Base-by-base conservation (phyloP, 495 filamentous ascomycete genomes). In the Neurospora cerealis region DNA sequence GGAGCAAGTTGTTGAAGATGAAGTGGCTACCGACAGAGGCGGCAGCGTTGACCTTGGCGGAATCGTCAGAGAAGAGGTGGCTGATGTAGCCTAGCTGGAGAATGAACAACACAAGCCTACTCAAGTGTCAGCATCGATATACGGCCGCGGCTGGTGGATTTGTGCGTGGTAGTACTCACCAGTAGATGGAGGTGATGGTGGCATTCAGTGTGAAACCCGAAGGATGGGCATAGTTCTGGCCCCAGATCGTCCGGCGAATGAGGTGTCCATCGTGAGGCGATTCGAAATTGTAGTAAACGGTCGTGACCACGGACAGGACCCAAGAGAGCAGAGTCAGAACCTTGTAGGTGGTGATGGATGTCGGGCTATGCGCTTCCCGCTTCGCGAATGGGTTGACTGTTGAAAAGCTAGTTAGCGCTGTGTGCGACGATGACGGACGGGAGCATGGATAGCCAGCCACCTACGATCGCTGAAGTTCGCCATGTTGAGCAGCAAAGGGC, bases 21-120 rank as follows among this genome's bases (percentile, higher is more conserved):
- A 95, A 97, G 83, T 97, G 93, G 74, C 88, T 87, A 73, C 92
- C 93, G 15, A 95, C 90, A 62, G 91, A 88, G 74, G 90, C 91
- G 38, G 94, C 92, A n/a, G 88, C 83, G 46, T 87, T 87, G 73
- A 93, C 89, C 7, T 86, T 77, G 24, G 85, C 85, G 32, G 84
- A 78, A 72, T 91, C 86, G 72, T 85, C 84, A 38, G 87, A 88
- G 87, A 93, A 96, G 70, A 97, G 88, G 75, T 93, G 88, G 79
- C 86, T 89, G 75, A 92, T 82, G 80, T 96, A 97, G 76, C 85
- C 89, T 71, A 91, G 80, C 78, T 97, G 94, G 60, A 91, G 84
- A 73, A 94, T 78, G 77, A 92, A 92, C 72, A 96, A 86, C 41
- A 90, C 79, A 72, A 95, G 84, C 93, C 92, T 93, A 70, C 32